Percentiles rank a stretch among this genome's conserved stretches.
These are phyloP conservation scores for Amphicarpaea edgeworthii DNA, from an alignment of 306 rosid species.

Conservation along the genomic window DNA sequence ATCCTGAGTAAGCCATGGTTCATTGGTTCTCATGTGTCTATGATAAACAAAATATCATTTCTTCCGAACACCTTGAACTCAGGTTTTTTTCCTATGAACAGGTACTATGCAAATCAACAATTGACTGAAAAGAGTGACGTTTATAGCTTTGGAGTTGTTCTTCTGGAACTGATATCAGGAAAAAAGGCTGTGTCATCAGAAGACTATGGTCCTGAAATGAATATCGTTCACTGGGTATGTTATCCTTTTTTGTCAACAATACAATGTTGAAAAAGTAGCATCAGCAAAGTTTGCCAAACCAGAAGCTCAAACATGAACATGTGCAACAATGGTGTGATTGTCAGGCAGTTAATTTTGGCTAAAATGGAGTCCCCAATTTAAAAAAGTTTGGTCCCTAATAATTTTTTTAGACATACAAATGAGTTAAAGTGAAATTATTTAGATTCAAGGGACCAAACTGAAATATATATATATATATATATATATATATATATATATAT, in stretches of 20 bases:
- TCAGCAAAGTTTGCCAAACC: background rate
- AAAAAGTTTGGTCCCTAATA: too few relatives aligned
- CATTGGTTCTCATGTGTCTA: conserved; percentile 1
- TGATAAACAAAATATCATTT: conserved; percentile 25
- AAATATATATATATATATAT: too few relatives aligned
- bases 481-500: too few relatives aligned
- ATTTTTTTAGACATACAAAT: too few relatives aligned
- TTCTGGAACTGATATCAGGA: conserved; percentile 89
- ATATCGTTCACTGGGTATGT: conserved; percentile 96
- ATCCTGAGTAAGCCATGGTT: conserved; percentile 83
- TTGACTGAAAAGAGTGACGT: conserved; percentile 96
- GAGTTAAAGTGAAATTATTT: too few relatives aligned
- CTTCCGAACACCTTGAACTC: conserved; percentile 35
- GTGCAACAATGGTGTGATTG: too few relatives aligned
- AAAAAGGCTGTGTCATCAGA: conserved; percentile 84
- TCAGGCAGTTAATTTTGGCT: too few relatives aligned
- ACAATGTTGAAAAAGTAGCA: background rate
- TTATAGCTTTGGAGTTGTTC: conserved; percentile 94
- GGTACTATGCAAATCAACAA: conserved; percentile 96
- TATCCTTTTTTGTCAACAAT: conserved; percentile 13
- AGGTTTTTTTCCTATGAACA: conserved; percentile 36
- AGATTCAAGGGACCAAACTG: too few relatives aligned
- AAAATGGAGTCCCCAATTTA: too few relatives aligned
- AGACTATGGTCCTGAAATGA: conserved; percentile 88
- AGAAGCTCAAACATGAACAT: conserved; percentile 31